Evolutionary conservation across 371 early-diverging fungal genomes (phyloP).

Genomic region (Mucor piriformis): DNA sequence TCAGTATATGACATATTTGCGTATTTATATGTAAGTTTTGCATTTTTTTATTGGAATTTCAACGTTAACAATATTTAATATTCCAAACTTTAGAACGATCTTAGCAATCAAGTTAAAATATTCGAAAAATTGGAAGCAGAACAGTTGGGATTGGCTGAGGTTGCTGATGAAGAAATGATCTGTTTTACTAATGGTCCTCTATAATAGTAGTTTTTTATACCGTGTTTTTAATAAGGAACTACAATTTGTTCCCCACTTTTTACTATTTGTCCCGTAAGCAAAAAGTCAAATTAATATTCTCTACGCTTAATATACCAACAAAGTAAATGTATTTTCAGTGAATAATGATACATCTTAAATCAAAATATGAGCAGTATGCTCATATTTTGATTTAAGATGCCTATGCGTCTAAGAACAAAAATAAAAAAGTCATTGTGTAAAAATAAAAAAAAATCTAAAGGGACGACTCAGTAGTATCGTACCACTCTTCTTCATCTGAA

Average conservation of each 20-base stretch:
- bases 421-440: too few relatives aligned
- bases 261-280: too few relatives aligned
- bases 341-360: too few relatives aligned
- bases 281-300: too few relatives aligned
- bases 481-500: constrained; percentile 6
- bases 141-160: constrained; percentile 14
- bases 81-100: constrained; percentile 8
- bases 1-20: constrained; percentile 14
- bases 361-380: too few relatives aligned
- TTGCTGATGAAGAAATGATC: constrained; percentile 21
- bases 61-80: constrained; percentile 12
- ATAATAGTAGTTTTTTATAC: constrained; percentile 8
- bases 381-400: too few relatives aligned
- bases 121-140: constrained; percentile 16
- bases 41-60: constrained; percentile 15
- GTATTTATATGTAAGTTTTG: constrained; percentile 17
- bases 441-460: too few relatives aligned
- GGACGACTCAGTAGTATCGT: constrained; percentile 3
- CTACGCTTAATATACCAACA: too few relatives aligned
- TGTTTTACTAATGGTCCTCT: constrained; percentile 5
- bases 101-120: constrained; percentile 11
- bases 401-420: too few relatives aligned
- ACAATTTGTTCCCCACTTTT: too few relatives aligned
- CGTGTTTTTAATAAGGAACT: constrained; percentile 4
- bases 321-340: too few relatives aligned